A percentile compares a stretch with the other conserved stretches of the same genome.
phyloP scores from a whole-genome alignment of 176 grass and related monocot species.

The Juncus effusus region DNA sequence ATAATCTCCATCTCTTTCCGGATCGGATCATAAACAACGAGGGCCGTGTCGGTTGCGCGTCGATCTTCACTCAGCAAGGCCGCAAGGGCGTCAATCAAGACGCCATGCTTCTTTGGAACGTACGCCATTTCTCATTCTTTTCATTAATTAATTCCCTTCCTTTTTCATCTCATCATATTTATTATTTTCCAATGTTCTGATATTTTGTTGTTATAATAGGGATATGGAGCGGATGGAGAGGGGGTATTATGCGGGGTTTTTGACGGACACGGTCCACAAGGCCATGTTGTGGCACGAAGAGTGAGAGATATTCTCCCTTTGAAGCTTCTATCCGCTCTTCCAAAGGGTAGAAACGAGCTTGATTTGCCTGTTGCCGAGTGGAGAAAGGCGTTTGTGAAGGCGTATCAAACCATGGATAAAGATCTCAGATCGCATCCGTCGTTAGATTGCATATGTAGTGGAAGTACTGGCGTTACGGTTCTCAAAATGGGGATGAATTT shows the following conservation, averaged over 20 bases:
- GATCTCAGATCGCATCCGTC: constrained; percentile 77
- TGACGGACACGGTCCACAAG: constrained; percentile 93
- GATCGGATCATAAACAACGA: constrained; percentile 98
- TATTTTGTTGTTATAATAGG: constrained; percentile 19
- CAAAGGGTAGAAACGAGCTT: constrained; percentile 28
- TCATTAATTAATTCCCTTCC: background rate
- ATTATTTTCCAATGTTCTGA: too few relatives aligned
- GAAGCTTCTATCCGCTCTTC: constrained; percentile 61
- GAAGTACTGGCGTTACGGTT: constrained; percentile 86
- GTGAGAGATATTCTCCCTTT: constrained; percentile 75
- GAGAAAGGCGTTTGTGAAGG: constrained; percentile 70
- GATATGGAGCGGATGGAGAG: constrained; percentile 55
- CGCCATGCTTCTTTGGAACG: constrained; percentile 98
- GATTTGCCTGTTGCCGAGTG: constrained; percentile 41
- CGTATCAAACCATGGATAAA: constrained; percentile 92
- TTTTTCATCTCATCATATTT: too few relatives aligned
- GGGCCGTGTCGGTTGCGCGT: constrained; percentile 50
- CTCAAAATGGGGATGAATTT: constrained; percentile 76
- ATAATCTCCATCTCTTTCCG: constrained; percentile 57
- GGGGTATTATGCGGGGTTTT: constrained; percentile 85
- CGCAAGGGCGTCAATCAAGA: constrained; percentile 98
- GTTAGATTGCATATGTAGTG: constrained; percentile 80
- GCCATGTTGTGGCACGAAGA: constrained; percentile 79
- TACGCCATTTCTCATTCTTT: constrained; percentile 30
- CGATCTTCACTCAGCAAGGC: constrained; percentile 88